Base-by-base conservation (phyloP, 331 rosid genomes). In the Telfairia occidentalis region DNA sequence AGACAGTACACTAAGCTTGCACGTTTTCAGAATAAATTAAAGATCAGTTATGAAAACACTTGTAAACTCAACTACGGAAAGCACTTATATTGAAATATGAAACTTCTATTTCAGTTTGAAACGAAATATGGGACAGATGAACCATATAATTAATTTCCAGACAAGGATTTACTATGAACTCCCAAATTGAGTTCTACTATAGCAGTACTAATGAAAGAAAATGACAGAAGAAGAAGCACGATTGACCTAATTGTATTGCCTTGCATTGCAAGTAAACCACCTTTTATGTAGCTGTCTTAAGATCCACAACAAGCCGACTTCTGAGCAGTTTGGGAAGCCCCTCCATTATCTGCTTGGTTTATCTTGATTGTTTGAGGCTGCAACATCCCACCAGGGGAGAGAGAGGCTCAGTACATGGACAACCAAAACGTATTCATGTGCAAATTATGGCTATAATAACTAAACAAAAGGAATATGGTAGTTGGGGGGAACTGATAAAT, bases 231-330 rank as follows among this genome's bases (percentile, higher is more conserved):
- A 34, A 52, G 45, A 73, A 73, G 59, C 16, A 35, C 77, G 45
- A 73, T 49, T 50, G 43, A 73, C 64, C 61, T 73, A 73, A 54
- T 38, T 73, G 64, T 49, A 34, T 70, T 45, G 55, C 57, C 24
- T 70, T 45, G 75, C 58, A 70, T 70, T 45, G 75, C 58, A 70
- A 45, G 37, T 42, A 67, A 67, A 67, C 74, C 74, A 40, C n/a
- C 54, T 42, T 42, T 69, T 34, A 58, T n/a, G 70, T 71, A 81
- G 71, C 63, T 78, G 77, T 75, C 73, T 88, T 85, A 94, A 63
- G 88, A 90, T 65, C 96, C 92, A 64, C 96, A 90, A 77, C 96
- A 94, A 70, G 89, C 87, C 0, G 92, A 91, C 78, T 81, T 91
- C 76, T 86, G 86, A 48, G 90, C 76, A 64, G 80, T 82, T 77